phyloP scores from a whole-genome alignment of 192 early-diverging fungal genomes.

The Chytriomyces sp. region DNA sequence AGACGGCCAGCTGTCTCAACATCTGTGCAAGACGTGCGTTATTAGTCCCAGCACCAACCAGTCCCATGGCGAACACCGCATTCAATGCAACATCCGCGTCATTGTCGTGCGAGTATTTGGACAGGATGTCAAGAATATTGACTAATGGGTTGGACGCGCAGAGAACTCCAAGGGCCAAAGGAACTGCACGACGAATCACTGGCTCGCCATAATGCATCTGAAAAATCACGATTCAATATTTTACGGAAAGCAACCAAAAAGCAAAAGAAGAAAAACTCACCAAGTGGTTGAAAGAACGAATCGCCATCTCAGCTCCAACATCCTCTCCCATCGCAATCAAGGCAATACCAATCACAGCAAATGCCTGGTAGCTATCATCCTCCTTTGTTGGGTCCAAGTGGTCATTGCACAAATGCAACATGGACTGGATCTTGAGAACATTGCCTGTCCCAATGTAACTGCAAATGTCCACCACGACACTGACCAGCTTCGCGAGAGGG shows the following conservation, averaged over 20 bases:
- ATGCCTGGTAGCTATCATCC: constrained; percentile 90
- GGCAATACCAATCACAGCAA: constrained; percentile 94
- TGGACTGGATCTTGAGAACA: constrained; percentile 93
- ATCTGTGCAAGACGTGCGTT: constrained; percentile 98
- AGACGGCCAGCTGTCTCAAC: constrained; percentile 92
- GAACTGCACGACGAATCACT: constrained; percentile 90
- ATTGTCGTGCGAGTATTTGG: constrained; percentile 99
- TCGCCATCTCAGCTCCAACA: constrained; percentile 92
- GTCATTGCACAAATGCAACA: constrained; percentile 95
- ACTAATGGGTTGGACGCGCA: constrained; percentile 96
- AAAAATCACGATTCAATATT: constrained; percentile 7
- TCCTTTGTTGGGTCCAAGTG: constrained; percentile 81
- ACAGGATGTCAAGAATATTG: constrained; percentile 89
- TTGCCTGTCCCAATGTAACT: constrained; percentile 95
- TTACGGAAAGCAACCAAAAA: not conserved
- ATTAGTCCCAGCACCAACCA: constrained; percentile 98
- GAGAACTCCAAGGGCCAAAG: constrained; percentile 89
- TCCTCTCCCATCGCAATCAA: constrained; percentile 97
- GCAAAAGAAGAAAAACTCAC: constrained; percentile 39
- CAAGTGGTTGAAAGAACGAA: constrained; percentile 94
- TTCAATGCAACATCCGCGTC: constrained; percentile 92
- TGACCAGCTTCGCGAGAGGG: constrained; percentile 87
- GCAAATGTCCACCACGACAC: constrained; percentile 84
- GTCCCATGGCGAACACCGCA: constrained; percentile 98
- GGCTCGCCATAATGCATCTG: constrained; percentile 99